phyloP scores from a whole-genome alignment of 2,329 filamentous ascomycete genomes.

The Cryphonectria carpinicola region DNA sequence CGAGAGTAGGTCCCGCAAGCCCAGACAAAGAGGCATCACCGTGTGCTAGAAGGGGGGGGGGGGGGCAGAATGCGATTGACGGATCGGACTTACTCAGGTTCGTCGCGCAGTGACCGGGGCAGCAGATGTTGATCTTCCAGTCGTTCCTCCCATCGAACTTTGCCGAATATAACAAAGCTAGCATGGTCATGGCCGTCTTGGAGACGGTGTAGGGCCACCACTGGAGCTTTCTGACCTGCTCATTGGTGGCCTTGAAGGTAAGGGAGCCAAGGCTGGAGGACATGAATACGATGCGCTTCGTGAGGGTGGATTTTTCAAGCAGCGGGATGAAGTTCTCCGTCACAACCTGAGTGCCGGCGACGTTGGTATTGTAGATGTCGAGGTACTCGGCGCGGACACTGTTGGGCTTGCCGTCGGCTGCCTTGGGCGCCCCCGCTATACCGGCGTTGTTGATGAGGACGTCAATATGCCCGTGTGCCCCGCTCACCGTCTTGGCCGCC shows the following conservation, averaged over 20 bases:
- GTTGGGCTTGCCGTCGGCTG: conserved; percentile 24
- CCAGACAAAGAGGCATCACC: neutral
- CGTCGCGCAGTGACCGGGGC: conserved; percentile 35
- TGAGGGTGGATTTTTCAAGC: conserved; percentile 35
- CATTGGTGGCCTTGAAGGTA: conserved; percentile 12
- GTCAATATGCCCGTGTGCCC: conserved; percentile 39
- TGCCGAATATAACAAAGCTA: conserved; percentile 30
- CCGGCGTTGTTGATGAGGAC: conserved; percentile 41
- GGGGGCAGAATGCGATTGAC: neutral
- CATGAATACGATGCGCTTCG: conserved; percentile 36
- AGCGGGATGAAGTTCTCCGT: conserved; percentile 40
- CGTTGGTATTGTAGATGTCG: conserved; percentile 38
- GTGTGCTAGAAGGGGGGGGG: neutral
- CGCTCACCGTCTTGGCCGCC: conserved; percentile 38
- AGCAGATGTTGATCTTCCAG: conserved; percentile 37
- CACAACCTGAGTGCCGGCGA: conserved; percentile 36
- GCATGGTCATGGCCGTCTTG: conserved; percentile 37
- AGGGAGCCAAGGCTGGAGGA: conserved; percentile 32
- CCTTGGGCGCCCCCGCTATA: conserved; percentile 23
- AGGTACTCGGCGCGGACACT: conserved; percentile 31
- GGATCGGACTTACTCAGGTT: conserved; percentile 30
- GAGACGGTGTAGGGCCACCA: conserved; percentile 33
- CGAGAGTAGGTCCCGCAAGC: neutral
- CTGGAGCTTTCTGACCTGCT: neutral
- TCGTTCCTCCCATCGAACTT: conserved; percentile 31